Evolutionary conservation across 352 stramenopile species (phyloP).

Genomic region (Thraustochytrium striatum): DNA sequence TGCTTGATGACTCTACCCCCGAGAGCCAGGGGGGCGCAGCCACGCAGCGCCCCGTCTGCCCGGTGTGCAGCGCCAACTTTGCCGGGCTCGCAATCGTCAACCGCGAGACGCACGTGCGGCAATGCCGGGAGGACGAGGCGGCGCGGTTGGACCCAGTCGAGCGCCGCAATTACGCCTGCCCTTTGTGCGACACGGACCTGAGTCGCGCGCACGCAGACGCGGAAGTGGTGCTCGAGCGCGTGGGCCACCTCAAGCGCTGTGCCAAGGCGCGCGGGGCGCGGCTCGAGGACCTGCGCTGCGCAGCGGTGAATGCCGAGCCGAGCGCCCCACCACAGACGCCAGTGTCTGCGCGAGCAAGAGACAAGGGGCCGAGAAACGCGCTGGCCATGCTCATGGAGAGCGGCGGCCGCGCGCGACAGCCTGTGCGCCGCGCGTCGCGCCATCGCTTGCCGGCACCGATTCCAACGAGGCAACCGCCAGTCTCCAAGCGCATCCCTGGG

Average conservation of each 20-base stretch:
- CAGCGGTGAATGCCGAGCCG: not conserved
- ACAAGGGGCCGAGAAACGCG: not conserved
- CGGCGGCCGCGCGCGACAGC: not conserved
- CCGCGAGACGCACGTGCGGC: not conserved
- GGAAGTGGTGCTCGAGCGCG: not conserved
- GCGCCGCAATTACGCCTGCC: slow-evolving; percentile 31
- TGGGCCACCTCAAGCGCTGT: slow-evolving; percentile 1
- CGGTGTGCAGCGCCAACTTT: not conserved
- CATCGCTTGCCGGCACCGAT: not conserved
- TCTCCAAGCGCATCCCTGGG: slow-evolving; percentile 2
- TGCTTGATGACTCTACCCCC: too few relatives aligned
- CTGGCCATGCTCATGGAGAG: not conserved
- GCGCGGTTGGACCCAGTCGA: slow-evolving; percentile 6
- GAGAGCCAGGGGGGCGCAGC: too few relatives aligned
- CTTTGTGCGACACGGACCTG: slow-evolving; percentile 8
- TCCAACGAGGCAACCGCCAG: not conserved
- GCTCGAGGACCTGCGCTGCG: not conserved
- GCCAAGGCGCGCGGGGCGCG: not conserved
- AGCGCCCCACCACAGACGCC: not conserved
- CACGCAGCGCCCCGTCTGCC: too few relatives aligned
- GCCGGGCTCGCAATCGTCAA: not conserved
- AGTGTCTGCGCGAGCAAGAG: not conserved
- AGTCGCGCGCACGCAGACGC: not conserved
- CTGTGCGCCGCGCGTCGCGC: not conserved
- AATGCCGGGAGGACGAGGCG: slow-evolving; percentile 5